These are phyloP conservation scores for Trichoderma asperelloides DNA, from an alignment of 495 filamentous ascomycete genomes.

Conservation along the genomic window DNA sequence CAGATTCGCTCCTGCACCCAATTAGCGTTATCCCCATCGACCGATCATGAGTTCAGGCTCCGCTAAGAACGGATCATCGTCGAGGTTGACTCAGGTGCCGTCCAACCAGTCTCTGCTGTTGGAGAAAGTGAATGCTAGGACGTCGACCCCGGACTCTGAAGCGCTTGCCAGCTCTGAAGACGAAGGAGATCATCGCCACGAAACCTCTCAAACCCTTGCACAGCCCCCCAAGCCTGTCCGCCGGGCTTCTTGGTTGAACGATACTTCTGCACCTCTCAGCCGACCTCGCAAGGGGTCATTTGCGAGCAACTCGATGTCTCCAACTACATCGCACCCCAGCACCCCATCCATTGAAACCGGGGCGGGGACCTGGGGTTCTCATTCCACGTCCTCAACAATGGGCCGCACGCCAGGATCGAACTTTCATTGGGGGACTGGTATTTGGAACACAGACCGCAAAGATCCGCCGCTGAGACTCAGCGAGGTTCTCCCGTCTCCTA, in stretches of 20 bases:
- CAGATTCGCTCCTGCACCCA: background rate
- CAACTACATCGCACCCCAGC: slow-evolving; percentile 64
- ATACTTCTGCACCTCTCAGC: slow-evolving; percentile 38
- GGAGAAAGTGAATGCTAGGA: slow-evolving; percentile 65
- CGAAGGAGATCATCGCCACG: slow-evolving; percentile 57
- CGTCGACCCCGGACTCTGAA: slow-evolving; percentile 84
- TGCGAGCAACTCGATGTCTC: slow-evolving; percentile 59
- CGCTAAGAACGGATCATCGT: slow-evolving; percentile 30
- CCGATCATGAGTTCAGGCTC: slow-evolving; percentile 38
- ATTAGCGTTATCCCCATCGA: background rate
- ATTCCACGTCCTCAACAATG: slow-evolving; percentile 39
- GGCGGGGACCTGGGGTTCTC: slow-evolving; percentile 50
- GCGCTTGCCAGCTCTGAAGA: slow-evolving; percentile 90
- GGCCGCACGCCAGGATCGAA: slow-evolving; percentile 49
- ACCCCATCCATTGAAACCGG: slow-evolving; percentile 63
- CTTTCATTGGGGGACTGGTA: slow-evolving; percentile 67
- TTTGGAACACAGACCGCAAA: slow-evolving; percentile 71
- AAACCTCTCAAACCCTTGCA: slow-evolving; percentile 29
- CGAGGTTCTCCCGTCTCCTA: slow-evolving; percentile 70
- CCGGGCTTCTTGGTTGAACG: slow-evolving; percentile 54
- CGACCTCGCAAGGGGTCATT: slow-evolving; percentile 50
- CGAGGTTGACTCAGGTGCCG: slow-evolving; percentile 31
- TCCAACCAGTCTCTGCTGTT: slow-evolving; percentile 53
- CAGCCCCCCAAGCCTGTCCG: slow-evolving; percentile 45
- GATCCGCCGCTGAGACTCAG: slow-evolving; percentile 64